phyloP scores from a whole-genome alignment of 495 filamentous ascomycete species.

The Hyaloscypha variabilis region DNA sequence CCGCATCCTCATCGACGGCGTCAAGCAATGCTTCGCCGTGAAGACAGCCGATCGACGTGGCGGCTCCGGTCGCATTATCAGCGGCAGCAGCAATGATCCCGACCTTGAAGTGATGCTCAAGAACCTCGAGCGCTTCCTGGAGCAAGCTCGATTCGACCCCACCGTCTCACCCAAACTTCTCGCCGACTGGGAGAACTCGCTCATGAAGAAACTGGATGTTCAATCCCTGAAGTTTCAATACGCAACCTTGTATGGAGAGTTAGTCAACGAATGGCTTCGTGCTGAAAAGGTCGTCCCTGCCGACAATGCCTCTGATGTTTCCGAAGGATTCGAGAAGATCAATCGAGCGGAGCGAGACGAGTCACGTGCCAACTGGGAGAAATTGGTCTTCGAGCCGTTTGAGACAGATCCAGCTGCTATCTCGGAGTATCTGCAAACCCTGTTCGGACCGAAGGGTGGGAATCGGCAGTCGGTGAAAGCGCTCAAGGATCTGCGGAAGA shows the following conservation, averaged over 20 bases:
- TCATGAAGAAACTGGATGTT: constrained; percentile 50
- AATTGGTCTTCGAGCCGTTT: constrained; percentile 54
- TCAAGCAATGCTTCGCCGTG: constrained; percentile 42
- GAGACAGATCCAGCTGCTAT: constrained; percentile 50
- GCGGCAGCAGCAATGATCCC: constrained; percentile 30
- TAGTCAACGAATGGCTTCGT: constrained; percentile 66
- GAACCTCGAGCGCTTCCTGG: constrained; percentile 53
- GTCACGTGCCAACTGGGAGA: constrained; percentile 55
- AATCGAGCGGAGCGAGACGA: constrained; percentile 50
- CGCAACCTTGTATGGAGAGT: constrained; percentile 59
- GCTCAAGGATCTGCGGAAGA: constrained; percentile 45
- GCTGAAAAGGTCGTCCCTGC: constrained; percentile 22
- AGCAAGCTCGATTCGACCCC: constrained; percentile 59
- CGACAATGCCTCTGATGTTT: constrained; percentile 31
- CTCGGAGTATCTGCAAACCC: constrained; percentile 48
- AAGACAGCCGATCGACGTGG: constrained; percentile 27
- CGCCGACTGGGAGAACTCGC: constrained; percentile 46
- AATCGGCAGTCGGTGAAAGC: constrained; percentile 38
- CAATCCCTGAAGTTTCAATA: constrained; percentile 62
- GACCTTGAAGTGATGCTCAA: constrained; percentile 44
- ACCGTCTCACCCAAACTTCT: constrained; percentile 52
- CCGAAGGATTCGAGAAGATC: constrained; percentile 45
- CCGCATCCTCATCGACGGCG: constrained; percentile 41
- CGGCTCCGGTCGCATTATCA: constrained; percentile 27
- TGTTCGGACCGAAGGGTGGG: constrained; percentile 49